Evolutionary conservation across 331 rosid species (phyloP).

Genomic region (Spiraea crenata): DNA sequence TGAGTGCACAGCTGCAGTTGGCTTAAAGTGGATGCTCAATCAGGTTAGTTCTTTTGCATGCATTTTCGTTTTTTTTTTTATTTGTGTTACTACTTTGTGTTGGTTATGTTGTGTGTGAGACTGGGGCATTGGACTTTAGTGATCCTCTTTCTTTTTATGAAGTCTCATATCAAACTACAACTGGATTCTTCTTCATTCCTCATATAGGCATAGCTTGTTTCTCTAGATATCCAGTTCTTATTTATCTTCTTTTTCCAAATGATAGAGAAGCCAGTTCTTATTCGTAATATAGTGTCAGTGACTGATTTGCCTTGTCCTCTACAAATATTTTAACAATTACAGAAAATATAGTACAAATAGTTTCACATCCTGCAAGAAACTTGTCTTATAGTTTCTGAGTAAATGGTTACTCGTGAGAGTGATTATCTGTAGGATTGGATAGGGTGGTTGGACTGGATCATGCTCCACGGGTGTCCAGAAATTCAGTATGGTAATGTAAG

Average conservation of each 20-base stretch:
- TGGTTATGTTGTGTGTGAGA: conserved; percentile 2
- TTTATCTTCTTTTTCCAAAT: not conserved
- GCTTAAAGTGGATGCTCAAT: conserved; percentile 99
- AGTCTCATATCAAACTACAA: not conserved
- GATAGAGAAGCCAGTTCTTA: not conserved
- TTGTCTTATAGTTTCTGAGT: not conserved
- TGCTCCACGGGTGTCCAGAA: not conserved
- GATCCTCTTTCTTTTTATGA: not conserved
- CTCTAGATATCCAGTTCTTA: not conserved
- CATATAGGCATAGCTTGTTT: not conserved
- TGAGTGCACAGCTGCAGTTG: conserved; percentile 97
- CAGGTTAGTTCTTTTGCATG: conserved; percentile 48
- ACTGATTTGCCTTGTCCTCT: not conserved
- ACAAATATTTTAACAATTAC: not conserved
- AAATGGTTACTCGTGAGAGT: not conserved
- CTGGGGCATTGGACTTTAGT: not conserved
- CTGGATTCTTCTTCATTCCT: conserved; percentile 1
- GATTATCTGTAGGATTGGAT: not conserved
- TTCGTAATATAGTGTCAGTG: not conserved
- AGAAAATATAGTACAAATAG: not conserved
- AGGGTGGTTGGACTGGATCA: not conserved
- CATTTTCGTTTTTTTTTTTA: conserved; percentile 3
- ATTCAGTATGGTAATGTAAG: not conserved
- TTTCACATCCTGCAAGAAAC: not conserved
- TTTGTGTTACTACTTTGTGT: not conserved